Conservation (phyloP, 1,284 basidiomycete genomes). For the Papiliotrema laurentii region DNA sequence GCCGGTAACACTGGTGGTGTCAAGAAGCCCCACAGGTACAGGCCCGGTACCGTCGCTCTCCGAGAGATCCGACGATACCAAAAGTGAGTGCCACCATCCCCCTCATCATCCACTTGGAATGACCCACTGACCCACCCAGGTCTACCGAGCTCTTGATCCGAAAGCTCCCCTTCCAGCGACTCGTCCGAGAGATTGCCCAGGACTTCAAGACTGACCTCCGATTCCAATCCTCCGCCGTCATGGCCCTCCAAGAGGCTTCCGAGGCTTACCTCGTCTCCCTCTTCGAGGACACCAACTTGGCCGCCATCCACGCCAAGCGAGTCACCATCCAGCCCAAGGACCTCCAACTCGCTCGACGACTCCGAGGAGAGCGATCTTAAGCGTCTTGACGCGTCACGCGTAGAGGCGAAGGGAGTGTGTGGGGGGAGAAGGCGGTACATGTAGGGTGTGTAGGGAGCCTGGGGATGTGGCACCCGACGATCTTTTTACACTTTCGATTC, state of each 20-base stretch:
- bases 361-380: conserved; percentile 54
- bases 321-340: conserved; percentile 65
- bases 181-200: conserved; percentile 76
- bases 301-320: conserved; percentile 54
- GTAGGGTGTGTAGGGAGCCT: neutral
- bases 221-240: conserved; percentile 58
- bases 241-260: conserved; percentile 68
- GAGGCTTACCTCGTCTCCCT: conserved; percentile 57
- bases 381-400: no score
- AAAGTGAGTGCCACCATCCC: conserved; percentile 30
- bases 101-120: no score
- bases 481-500: conserved; percentile 19
- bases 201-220: conserved; percentile 61
- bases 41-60: conserved; percentile 56
- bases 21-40: conserved; percentile 60
- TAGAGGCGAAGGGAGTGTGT: neutral
- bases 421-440: neutral
- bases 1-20: conserved; percentile 50
- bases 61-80: conserved; percentile 58
- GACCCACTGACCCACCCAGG: conserved; percentile 15
- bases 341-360: conserved; percentile 59
- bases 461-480: conserved; percentile 1
- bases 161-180: conserved; percentile 56
- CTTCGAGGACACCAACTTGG: conserved; percentile 36
- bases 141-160: conserved; percentile 53